Evolutionary conservation across 768 basidiomycete genomes (phyloP), one percentile per base, ranked within the genome.

Genomic region (Hericium alpestre): DNA sequence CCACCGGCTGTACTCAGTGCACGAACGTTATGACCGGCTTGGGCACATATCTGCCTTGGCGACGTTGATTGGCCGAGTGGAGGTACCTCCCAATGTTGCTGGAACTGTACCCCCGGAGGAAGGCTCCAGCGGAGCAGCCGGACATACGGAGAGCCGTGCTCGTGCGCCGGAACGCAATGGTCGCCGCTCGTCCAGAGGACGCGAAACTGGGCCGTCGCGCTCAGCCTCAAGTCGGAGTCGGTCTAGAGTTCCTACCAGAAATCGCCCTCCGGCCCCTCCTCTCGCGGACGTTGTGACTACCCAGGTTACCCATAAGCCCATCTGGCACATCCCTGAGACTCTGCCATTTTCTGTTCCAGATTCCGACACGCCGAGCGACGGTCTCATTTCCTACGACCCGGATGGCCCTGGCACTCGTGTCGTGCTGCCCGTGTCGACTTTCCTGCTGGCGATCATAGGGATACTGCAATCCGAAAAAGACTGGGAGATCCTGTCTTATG

Each of bases 401-500:
- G 65, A 66, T 1, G 75, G 73, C 27, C 71, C 76, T 0, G 73
- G 73, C 32, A 69, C 69, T 10, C 60, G 68, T 32, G 66, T 75
- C 12, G 74, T 86, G 58, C 72, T 99, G 2, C 87, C 86, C 0
- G 74, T 92, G 5, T 93, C 93, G 4, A 67, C 74, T 49, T 93
- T 95, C 66, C 76, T 98, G 5, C 64, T 65, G 10, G 76, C 76
- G 13, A 63, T 98, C 49, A 72, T 83, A 53, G 73, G 72, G 2
- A 77, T 96, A 59, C 70, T 98, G 41, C 80, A 85, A 57, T 75
- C 75, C 43, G 93, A 93, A 64, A 79, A 75, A 49, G 90, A 85
- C 59, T 98, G 95, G 94, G 96, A 98, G 58, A 76, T 98, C 41
- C 76, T 96, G 11, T 92, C 93, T 2, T 98, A 96, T 65, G 75